phyloP scores from a whole-genome alignment of 2,329 filamentous ascomycete species.

The Albifimbria verrucaria region DNA sequence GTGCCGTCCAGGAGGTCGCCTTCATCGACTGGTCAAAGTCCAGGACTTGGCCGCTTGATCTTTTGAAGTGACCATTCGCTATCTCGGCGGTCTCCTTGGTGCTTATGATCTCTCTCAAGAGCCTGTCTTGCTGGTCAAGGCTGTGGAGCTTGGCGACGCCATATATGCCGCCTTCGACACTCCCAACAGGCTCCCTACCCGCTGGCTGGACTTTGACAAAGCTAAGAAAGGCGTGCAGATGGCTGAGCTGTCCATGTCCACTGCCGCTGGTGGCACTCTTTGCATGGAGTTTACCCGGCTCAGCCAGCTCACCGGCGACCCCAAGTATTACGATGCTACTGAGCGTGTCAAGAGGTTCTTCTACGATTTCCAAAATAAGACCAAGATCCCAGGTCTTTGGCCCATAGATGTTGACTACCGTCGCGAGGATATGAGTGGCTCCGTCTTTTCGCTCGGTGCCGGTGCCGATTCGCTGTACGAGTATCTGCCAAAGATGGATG shows the following conservation, averaged over 20 bases:
- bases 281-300: slow-evolving; percentile 73
- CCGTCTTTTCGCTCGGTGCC: slow-evolving; percentile 41
- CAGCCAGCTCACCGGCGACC: slow-evolving; percentile 67
- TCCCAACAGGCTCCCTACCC: slow-evolving; percentile 48
- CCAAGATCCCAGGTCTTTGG: slow-evolving; percentile 70
- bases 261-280: slow-evolving; percentile 58
- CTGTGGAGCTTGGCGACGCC: slow-evolving; percentile 50
- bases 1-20: slow-evolving; percentile 45
- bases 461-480: slow-evolving; percentile 53
- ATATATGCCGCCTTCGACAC: slow-evolving; percentile 53
- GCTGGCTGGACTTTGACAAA: slow-evolving; percentile 40
- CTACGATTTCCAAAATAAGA: slow-evolving; percentile 61
- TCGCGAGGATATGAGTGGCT: slow-evolving; percentile 42
- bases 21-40: slow-evolving; percentile 54
- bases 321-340: slow-evolving; percentile 74
- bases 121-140: slow-evolving; percentile 44
- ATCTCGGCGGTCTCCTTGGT: slow-evolving; percentile 49
- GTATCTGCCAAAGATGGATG: slow-evolving; percentile 57
- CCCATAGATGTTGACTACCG: slow-evolving; percentile 61
- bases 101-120: slow-evolving; percentile 51
- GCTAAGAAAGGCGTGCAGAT: slow-evolving; percentile 35
- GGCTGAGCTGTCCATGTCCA: slow-evolving; percentile 33
- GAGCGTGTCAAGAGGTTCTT: slow-evolving; percentile 70
- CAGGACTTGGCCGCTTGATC: slow-evolving; percentile 41
- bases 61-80: slow-evolving; percentile 61